Evolutionary conservation across 495 filamentous ascomycete species (phyloP), one percentile per base, ranked within the genome.

Genomic region (Xylaria telfairii): DNA sequence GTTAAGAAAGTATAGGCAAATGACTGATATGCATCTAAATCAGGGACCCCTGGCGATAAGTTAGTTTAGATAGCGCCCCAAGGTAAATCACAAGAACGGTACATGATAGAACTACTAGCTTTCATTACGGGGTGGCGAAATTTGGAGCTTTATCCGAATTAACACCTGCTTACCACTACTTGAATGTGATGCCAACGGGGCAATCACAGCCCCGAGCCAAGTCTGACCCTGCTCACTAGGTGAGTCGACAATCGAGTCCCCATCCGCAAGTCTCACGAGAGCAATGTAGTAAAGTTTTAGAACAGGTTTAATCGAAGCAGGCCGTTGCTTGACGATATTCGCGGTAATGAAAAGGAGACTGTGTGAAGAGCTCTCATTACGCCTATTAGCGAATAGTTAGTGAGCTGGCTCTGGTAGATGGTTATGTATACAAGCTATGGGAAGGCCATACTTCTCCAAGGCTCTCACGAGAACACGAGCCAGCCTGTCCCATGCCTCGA

Each of bases 1-100:
- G 80, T 80, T 17, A 85, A 65, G 65, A 83, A 83, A 17, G 75
- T 77, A 53, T 75, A 74, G 9, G 81, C 81, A 69, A 85, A 79
- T 8, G 76, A 74, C n/a, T 76, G 72, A 67, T 85, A 84, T 0
- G 79, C 77, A 28, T 10, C 65, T 12, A 71, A 39, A 30, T 28
- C 37, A 53, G 60, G 19, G 7, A 42, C 24, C 69, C 63, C 63
- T 71, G n/a, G 59, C 12, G 28, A 53, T 4, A 54, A 39, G 37
- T 71, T 71, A 71, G 69, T 46, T 24, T 0, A 60, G 60, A 47
- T 2, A 6, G 26, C 42, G 10, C 5, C 5, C 49, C 13, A 2
- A 44, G 15, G 39, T 4, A 19, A 60, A n/a, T 24, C 10, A 51
- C 28, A 39, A 15, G 6, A 34, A 65, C 15, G 30, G 53, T 21